These are phyloP conservation scores for Trichoderma orchidacearum DNA, from an alignment of 495 filamentous ascomycete species.

Conservation along the genomic window DNA sequence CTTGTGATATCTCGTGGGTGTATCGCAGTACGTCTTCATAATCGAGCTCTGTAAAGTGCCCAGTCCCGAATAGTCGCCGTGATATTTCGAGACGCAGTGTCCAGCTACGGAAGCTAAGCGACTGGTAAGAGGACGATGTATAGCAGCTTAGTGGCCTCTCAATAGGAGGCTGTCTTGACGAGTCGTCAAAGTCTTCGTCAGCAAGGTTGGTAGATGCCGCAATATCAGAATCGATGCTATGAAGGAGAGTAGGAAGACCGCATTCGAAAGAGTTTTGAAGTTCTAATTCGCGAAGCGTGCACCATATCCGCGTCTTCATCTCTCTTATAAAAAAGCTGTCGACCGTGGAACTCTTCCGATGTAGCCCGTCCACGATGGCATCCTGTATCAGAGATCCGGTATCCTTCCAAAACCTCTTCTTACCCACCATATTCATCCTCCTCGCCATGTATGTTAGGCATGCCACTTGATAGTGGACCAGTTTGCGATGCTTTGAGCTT, in stretches of 20 bases:
- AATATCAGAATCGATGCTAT: slow-evolving; percentile 13
- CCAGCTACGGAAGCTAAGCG: slow-evolving; percentile 16
- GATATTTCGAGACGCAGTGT: slow-evolving; percentile 15
- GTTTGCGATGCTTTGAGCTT: slow-evolving; percentile 17
- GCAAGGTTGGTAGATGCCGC: slow-evolving; percentile 17
- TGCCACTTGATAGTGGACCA: slow-evolving; percentile 20
- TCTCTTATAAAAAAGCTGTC: slow-evolving; percentile 16
- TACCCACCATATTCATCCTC: slow-evolving; percentile 16
- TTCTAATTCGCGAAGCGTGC: slow-evolving; percentile 18
- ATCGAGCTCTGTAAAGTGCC: slow-evolving; percentile 9
- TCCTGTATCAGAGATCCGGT: slow-evolving; percentile 15
- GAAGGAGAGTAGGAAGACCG: slow-evolving; percentile 18
- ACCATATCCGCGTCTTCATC: slow-evolving; percentile 20
- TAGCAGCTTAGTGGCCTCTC: slow-evolving; percentile 13
- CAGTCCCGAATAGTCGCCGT: slow-evolving; percentile 11
- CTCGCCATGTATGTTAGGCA: slow-evolving; percentile 20
- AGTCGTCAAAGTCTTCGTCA: slow-evolving; percentile 16
- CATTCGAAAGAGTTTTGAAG: slow-evolving; percentile 20
- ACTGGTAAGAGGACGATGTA: slow-evolving; percentile 17
- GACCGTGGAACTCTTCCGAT: slow-evolving; percentile 11
- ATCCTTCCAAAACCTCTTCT: slow-evolving; percentile 20
- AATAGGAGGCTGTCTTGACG: slow-evolving; percentile 13
- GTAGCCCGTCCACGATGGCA: slow-evolving; percentile 15
- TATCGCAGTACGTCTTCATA: slow-evolving; percentile 22
- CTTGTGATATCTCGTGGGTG: slow-evolving; percentile 17